phyloP scores from a whole-genome alignment of 1,139 yeast species.

The Barnettozyma hawaiiensis region DNA sequence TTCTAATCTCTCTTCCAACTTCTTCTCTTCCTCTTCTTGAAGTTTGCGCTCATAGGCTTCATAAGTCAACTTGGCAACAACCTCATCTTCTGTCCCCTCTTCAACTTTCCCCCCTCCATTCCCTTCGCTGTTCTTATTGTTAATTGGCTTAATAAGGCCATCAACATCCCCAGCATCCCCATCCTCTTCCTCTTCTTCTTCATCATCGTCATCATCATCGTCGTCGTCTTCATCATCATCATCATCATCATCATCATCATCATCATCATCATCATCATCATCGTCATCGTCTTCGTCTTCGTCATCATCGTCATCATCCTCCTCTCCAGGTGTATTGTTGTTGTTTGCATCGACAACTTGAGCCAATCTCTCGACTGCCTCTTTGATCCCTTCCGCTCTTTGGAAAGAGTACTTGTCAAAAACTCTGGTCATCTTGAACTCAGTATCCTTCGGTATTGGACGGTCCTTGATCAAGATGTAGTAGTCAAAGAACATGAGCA shows the following conservation, averaged over 20 bases:
- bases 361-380: constrained; percentile 37
- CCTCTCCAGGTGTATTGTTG: constrained; percentile 17
- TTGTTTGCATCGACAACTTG: constrained; percentile 17
- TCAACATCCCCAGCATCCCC: background rate
- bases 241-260: no score
- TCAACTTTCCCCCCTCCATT: background rate
- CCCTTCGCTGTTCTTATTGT: background rate
- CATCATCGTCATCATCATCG: constrained; percentile 20
- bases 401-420: constrained; percentile 35
- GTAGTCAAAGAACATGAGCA: constrained; percentile 65
- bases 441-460: constrained; percentile 63
- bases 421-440: constrained; percentile 45
- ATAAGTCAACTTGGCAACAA: constrained; percentile 25
- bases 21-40: constrained; percentile 37
- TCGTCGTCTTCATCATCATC: no score
- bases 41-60: constrained; percentile 33
- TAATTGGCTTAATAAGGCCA: background rate
- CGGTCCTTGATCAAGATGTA: constrained; percentile 60
- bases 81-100: constrained; percentile 4
- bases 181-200: constrained; percentile 22
- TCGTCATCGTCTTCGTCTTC: constrained; percentile 24
- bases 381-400: constrained; percentile 37
- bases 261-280: constrained; percentile 19
- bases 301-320: constrained; percentile 26
- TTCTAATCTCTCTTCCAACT: constrained; percentile 47